phyloP scores from a whole-genome alignment of 768 basidiomycete species.

The Auriscalpium orientale region DNA sequence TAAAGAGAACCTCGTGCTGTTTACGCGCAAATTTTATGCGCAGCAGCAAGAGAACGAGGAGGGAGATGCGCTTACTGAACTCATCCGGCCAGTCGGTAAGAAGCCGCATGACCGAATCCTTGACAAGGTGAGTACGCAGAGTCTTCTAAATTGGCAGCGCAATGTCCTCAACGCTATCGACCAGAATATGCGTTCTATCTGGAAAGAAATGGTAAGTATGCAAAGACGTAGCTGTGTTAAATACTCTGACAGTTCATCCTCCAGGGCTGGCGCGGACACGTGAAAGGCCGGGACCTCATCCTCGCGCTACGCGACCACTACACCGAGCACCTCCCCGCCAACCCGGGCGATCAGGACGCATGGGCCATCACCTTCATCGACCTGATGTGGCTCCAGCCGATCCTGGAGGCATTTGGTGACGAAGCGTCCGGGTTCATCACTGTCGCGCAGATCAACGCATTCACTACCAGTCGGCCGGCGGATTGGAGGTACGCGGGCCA shows the following conservation, averaged over 20 bases:
- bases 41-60: background rate
- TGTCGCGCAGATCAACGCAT: constrained; percentile 22
- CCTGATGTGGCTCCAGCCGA: constrained; percentile 13
- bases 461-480: constrained; percentile 15
- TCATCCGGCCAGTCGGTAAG: constrained; percentile 8
- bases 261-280: background rate
- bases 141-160: background rate
- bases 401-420: constrained; percentile 24
- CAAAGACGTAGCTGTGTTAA: background rate
- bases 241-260: background rate
- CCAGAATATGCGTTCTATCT: constrained; percentile 8
- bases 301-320: constrained; percentile 24
- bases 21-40: constrained; percentile 12
- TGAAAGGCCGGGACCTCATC: constrained; percentile 5
- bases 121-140: constrained; percentile 12
- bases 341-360: constrained; percentile 9
- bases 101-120: constrained; percentile 19
- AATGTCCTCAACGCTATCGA: background rate
- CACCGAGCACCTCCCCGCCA: constrained; percentile 10
- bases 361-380: constrained; percentile 19
- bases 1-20: constrained; percentile 9
- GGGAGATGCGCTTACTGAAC: background rate
- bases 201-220: constrained; percentile 17
- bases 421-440: constrained; percentile 24
- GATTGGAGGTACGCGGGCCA: constrained; percentile 14